These are phyloP conservation scores for Solanum pennellii DNA, from an alignment of 257 asterid genomes.

Conservation along the genomic window DNA sequence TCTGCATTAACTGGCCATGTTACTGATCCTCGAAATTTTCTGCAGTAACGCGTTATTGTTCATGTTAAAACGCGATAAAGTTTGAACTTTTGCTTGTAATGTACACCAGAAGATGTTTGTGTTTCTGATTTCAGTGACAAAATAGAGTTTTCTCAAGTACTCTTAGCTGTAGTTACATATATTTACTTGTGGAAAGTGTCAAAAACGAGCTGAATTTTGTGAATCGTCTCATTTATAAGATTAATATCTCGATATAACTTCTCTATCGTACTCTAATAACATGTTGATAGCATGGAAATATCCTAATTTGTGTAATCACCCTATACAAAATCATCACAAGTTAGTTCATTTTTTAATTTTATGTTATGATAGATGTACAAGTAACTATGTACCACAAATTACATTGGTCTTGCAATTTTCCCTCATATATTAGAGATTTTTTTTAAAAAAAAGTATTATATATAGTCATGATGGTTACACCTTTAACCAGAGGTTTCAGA, in stretches of 20 bases:
- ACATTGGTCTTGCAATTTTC: background rate
- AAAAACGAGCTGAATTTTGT: background rate
- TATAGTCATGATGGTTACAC: background rate
- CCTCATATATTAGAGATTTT: background rate
- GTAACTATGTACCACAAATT: background rate
- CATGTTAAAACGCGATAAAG: background rate
- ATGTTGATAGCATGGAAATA: background rate
- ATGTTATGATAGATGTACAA: background rate
- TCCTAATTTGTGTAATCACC: background rate
- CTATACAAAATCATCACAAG: background rate
- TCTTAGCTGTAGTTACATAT: background rate
- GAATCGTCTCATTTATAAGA: background rate
- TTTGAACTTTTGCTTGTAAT: background rate
- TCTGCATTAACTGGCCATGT: constrained; percentile 83
- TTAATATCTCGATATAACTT: background rate
- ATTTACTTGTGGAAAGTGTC: background rate
- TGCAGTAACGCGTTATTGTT: constrained; percentile 31
- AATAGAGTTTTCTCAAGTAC: background rate
- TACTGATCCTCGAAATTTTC: constrained; percentile 84
- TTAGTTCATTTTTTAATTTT: background rate
- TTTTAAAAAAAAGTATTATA: background rate
- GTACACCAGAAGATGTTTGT: background rate
- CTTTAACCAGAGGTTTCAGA: no score
- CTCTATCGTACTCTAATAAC: background rate
- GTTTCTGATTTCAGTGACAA: background rate